Evolutionary conservation across 208 protist genomes (phyloP).

Genomic region (Trichomonas vaginalis): DNA sequence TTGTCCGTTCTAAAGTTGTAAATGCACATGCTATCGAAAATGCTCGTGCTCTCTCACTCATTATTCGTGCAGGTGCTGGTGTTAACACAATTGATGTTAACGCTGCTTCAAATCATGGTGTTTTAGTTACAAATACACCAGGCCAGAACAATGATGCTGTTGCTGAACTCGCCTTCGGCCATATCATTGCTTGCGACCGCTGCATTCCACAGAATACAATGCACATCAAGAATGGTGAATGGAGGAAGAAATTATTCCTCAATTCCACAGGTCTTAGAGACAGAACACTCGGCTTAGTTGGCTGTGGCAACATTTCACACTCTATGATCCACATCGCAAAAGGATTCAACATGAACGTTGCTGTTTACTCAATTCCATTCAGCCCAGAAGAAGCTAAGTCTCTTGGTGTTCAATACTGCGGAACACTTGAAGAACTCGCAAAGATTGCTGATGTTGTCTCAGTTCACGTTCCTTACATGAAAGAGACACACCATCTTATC

Average conservation of each 20-base stretch:
- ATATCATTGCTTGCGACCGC: background rate
- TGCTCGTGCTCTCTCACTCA: background rate
- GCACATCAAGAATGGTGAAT: background rate
- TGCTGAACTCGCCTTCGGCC: background rate
- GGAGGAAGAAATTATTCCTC: background rate
- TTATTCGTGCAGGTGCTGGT: background rate
- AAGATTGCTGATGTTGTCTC: background rate
- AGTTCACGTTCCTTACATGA: background rate
- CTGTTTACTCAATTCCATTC: background rate
- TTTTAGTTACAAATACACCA: constrained; percentile 16
- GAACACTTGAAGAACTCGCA: background rate
- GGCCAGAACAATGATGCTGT: background rate
- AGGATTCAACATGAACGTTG: background rate
- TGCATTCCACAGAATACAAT: background rate
- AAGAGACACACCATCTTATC: background rate
- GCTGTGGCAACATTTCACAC: background rate
- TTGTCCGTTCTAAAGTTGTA: background rate
- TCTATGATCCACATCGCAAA: background rate
- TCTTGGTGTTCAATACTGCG: background rate
- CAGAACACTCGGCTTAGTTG: background rate
- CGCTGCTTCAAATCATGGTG: background rate
- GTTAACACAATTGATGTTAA: background rate
- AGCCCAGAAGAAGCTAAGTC: background rate
- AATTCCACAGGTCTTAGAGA: background rate
- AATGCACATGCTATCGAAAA: background rate